Evolutionary conservation across 2,329 filamentous ascomycete genomes (phyloP), one percentile per base, ranked within the genome.

Genomic region (Tolypocladium tundrense): DNA sequence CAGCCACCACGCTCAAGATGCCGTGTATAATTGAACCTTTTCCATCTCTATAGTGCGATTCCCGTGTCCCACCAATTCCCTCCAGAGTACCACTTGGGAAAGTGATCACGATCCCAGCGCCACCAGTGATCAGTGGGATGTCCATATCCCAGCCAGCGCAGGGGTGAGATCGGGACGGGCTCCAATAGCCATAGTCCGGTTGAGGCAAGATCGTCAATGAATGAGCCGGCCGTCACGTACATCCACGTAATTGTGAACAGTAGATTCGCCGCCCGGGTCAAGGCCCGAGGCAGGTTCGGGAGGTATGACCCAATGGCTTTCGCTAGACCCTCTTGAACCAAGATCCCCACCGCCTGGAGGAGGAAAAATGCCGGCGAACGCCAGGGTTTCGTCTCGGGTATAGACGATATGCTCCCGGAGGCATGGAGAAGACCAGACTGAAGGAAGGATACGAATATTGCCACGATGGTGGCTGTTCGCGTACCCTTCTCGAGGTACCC

Each of bases 131-230:
- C 85, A 0, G 80, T 82, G 21, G 77, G 71, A 1, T 75, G 73
- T 0, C 87, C 88, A 40, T 87, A 75, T 0, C 88, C 87, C 19
- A 92, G 40, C 2, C 79, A 82, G 33, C 90, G 78, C n/a, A 91
- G 67, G 1, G 80, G 67, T 57, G 90, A 95, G 10, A 93, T 62
- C 0, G 91, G 90, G n/a, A 96, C 73, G 0, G 91, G 90, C 70
- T 97, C 91, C 60, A 85, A 84, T 16, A 95, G 71, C 88, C 89
- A 96, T 0, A 96, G 66, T 0, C 90, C 91, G 1, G 84, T 81
- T 13, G 80, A 77, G 0, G 86, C 81, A 68, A 96, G 85, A 66
- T 97, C 92, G 67, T 96, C 84, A 13, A 85, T 76, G n/a, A 96
- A 77, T 41, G 85, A 69, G 45, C 77, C 77, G 1, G 81, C 81